Evolutionary conservation across 2,329 filamentous ascomycete genomes (phyloP).

Genomic region (Stagonosporopsis chrysanthemi): DNA sequence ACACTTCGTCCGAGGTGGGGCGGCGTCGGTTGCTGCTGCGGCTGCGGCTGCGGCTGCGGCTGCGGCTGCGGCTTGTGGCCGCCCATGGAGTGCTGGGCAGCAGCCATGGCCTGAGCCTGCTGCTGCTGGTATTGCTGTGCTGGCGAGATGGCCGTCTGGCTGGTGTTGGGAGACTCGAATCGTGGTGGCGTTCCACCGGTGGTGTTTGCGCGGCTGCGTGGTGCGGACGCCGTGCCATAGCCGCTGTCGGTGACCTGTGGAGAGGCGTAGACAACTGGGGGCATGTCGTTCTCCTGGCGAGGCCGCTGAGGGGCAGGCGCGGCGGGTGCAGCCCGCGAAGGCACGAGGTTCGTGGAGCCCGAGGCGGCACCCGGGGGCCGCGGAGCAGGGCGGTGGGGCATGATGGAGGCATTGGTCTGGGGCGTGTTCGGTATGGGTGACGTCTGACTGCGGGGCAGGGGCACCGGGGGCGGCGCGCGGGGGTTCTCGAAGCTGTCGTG

Average conservation of each 20-base stretch:
- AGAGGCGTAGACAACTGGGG: conserved; percentile 53
- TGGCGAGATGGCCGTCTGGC: conserved; percentile 44
- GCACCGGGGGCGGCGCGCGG: conserved; percentile 88
- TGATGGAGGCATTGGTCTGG: conserved; percentile 59
- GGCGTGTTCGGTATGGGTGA: conserved; percentile 53
- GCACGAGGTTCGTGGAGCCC: conserved; percentile 56
- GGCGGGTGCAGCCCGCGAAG: conserved; percentile 64
- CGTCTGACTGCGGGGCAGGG: conserved; percentile 52
- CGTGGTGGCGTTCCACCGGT: conserved; percentile 48
- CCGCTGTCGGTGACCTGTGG: conserved; percentile 50
- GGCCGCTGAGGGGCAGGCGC: conserved; percentile 53
- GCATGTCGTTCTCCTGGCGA: conserved; percentile 52
- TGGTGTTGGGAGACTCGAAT: conserved; percentile 57
- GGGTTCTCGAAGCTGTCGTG: conserved; percentile 98
- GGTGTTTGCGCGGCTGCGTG: conserved; percentile 55
- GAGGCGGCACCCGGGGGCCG: conserved; percentile 73
- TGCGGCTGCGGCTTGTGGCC: conserved; percentile 38
- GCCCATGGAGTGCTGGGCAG: conserved; percentile 72
- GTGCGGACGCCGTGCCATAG: conserved; percentile 44
- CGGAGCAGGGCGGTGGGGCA: conserved; percentile 85
- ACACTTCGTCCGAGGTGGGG: conserved; percentile 72
- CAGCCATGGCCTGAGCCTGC: conserved; percentile 78
- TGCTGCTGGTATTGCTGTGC: conserved; percentile 73
- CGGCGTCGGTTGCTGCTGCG: conserved; percentile 51
- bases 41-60: no score